Evolutionary conservation across 176 grass and related monocot species (phyloP).

Genomic region (Phragmites australis): DNA sequence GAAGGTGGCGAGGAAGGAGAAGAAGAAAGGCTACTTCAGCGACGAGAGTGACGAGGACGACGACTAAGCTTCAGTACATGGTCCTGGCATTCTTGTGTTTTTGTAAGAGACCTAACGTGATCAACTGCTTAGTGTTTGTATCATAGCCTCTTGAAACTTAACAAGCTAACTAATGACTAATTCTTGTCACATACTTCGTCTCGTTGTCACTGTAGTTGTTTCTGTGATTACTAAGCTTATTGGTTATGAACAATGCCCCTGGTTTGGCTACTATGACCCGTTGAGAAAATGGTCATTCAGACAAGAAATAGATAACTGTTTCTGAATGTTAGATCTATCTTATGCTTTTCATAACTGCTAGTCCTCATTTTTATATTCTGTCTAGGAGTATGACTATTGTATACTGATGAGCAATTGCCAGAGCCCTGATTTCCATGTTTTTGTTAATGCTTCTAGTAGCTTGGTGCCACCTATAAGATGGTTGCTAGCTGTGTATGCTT

Average conservation of each 20-base stretch:
- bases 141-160: conserved; percentile 28
- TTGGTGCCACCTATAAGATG: background rate
- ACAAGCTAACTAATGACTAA: conserved; percentile 4
- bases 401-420: background rate
- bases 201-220: background rate
- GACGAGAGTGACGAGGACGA: conserved; percentile 95
- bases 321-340: background rate
- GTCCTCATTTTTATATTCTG: background rate
- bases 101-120: conserved; percentile 4
- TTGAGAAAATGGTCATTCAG: background rate
- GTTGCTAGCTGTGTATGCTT: conserved; percentile 30
- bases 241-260: background rate
- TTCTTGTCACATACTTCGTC: background rate
- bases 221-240: background rate
- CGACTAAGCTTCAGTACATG: conserved; percentile 41
- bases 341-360: background rate
- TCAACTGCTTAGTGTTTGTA: conserved; percentile 30
- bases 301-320: background rate
- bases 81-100: conserved; percentile 12
- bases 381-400: background rate
- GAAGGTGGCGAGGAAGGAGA: conserved; percentile 65
- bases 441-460: background rate
- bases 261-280: conserved; percentile 9
- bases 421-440: background rate
- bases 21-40: conserved; percentile 90